Conservation (phyloP, 306 rosid species). For the Prunus kanzakura region DNA sequence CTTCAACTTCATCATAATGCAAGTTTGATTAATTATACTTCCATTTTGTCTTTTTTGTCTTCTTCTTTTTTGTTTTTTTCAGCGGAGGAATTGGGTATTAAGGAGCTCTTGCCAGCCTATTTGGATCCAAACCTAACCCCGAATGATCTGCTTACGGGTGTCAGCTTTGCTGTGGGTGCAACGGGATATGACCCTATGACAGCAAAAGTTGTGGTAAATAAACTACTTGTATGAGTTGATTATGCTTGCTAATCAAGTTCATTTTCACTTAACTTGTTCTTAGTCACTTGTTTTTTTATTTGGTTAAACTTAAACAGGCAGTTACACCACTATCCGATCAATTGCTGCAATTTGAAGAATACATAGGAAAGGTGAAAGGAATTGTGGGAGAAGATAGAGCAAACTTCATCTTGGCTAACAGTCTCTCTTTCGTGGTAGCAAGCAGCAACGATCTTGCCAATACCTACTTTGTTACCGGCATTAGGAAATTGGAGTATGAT, state of each 20-base stretch:
- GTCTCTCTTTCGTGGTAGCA: conserved; percentile 34
- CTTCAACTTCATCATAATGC: not conserved
- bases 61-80: not conserved
- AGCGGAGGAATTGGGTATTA: conserved; percentile 47
- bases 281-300: not conserved
- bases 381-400: conserved; percentile 47
- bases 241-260: not conserved
- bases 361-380: conserved; percentile 38
- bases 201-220: conserved; percentile 23
- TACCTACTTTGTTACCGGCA: conserved; percentile 32
- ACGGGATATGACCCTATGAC: conserved; percentile 53
- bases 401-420: conserved; percentile 44
- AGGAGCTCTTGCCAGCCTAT: conserved; percentile 31
- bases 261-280: not conserved
- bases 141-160: conserved; percentile 38
- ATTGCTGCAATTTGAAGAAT: conserved; percentile 41
- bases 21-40: not conserved
- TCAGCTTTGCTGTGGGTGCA: conserved; percentile 52
- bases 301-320: conserved; percentile 14
- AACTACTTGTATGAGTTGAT: not conserved
- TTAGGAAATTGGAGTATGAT: conserved; percentile 35
- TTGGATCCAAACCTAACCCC: conserved; percentile 15
- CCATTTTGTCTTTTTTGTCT: not conserved
- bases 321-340: conserved; percentile 42
- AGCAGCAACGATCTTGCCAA: conserved; percentile 61